phyloP scores from a whole-genome alignment of 2,329 filamentous ascomycete genomes.

The Hymenoscyphus linearis region DNA sequence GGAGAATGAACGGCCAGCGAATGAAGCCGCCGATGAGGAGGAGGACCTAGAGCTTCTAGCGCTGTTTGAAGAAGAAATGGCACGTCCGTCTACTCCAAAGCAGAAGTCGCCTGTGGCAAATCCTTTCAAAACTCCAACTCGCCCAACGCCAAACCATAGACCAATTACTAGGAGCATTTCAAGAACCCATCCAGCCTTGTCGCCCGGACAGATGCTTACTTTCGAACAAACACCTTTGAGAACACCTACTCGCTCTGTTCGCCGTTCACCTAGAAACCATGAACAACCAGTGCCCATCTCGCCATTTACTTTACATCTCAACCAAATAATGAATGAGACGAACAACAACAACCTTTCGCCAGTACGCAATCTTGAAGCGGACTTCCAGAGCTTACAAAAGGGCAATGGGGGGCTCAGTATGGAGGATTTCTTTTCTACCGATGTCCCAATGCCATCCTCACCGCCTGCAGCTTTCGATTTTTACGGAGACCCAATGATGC shows the following conservation, averaged over 20 bases:
- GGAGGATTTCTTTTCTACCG: constrained; percentile 40
- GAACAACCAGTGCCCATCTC: constrained; percentile 23
- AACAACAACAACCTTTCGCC: constrained; percentile 28
- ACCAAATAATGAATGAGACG: constrained; percentile 29
- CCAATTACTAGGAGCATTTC: constrained; percentile 31
- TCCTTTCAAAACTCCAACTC: constrained; percentile 33
- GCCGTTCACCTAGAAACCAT: constrained; percentile 27
- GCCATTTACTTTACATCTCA: constrained; percentile 32
- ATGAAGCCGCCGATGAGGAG: constrained; percentile 19
- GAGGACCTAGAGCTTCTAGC: constrained; percentile 29
- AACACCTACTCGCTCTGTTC: constrained; percentile 22
- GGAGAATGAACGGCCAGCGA: constrained; percentile 26
- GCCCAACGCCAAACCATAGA: constrained; percentile 29
- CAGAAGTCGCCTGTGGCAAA: constrained; percentile 21
- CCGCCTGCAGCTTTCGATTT: constrained; percentile 35
- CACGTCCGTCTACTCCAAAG: constrained; percentile 28
- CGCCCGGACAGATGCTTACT: constrained; percentile 22
- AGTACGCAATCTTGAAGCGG: constrained; percentile 23
- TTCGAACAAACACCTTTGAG: constrained; percentile 26
- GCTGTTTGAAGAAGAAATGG: constrained; percentile 31
- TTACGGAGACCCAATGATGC: constrained; percentile 28
- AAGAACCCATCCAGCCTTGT: constrained; percentile 27
- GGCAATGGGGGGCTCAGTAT: constrained; percentile 26
- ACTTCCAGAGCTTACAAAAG: constrained; percentile 33
- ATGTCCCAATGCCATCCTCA: constrained; percentile 41